A percentile compares a stretch with the other conserved stretches of the same genome.
phyloP scores from a whole-genome alignment of 208 protist genomes.

The Angomonas ambiguus region DNA sequence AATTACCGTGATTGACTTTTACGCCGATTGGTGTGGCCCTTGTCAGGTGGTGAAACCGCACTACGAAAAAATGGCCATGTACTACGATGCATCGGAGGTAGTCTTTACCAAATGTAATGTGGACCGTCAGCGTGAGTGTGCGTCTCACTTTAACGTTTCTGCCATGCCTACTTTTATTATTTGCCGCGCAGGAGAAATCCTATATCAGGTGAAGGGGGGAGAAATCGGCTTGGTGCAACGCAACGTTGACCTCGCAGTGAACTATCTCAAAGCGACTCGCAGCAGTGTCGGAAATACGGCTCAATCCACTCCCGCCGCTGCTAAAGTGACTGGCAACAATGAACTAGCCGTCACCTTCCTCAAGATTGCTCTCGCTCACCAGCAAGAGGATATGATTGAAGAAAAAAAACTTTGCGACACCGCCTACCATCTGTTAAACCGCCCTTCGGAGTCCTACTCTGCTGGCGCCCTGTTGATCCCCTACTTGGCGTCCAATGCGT shows the following conservation, averaged over 20 bases:
- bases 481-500: constrained; percentile 70
- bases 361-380: constrained; percentile 28
- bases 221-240: constrained; percentile 57
- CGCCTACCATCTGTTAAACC: constrained; percentile 39
- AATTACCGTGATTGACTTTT: constrained; percentile 83
- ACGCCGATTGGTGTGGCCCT: constrained; percentile 87
- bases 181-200: constrained; percentile 40
- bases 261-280: constrained; percentile 1
- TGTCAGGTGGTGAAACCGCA: constrained; percentile 69
- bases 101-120: constrained; percentile 80
- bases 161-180: constrained; percentile 83
- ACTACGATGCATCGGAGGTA: constrained; percentile 44
- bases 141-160: constrained; percentile 38
- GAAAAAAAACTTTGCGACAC: constrained; percentile 36
- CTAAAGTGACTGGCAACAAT: constrained; percentile 18
- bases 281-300: neutral
- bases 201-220: constrained; percentile 35
- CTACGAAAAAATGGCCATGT: constrained; percentile 51
- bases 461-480: constrained; percentile 61
- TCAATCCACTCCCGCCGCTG: neutral
- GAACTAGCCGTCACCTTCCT: constrained; percentile 54
- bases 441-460: constrained; percentile 10
- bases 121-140: constrained; percentile 64
- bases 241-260: constrained; percentile 35
- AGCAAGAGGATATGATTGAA: constrained; percentile 30